phyloP scores from a whole-genome alignment of 352 stramenopile species.

The Globisporangium okanoganense region DNA sequence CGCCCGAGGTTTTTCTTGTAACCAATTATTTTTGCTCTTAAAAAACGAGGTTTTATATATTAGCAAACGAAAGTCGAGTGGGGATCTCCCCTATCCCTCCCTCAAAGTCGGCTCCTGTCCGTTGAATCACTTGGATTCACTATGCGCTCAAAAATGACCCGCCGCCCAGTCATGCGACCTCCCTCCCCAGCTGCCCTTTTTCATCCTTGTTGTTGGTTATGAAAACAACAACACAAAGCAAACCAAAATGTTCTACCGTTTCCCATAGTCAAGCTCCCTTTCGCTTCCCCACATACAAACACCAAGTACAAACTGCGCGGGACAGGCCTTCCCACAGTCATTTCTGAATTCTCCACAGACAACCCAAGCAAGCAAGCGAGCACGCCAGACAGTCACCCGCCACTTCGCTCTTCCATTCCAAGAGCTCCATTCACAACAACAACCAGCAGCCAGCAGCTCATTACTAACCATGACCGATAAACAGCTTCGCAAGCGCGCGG shows the following conservation, averaged over 20 bases:
- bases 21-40: too few relatives aligned
- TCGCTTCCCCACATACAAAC: slow-evolving; percentile 6
- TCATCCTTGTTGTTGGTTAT: background rate
- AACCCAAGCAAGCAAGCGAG: background rate
- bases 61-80: too few relatives aligned
- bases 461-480: slow-evolving; percentile 5
- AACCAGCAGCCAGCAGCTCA: background rate
- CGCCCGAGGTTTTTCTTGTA: too few relatives aligned
- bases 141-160: background rate
- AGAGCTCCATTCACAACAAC: background rate
- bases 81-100: slow-evolving; percentile 1
- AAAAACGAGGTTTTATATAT: too few relatives aligned
- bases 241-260: background rate
- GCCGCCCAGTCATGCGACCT: background rate
- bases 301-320: background rate
- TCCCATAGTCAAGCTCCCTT: background rate
- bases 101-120: background rate
- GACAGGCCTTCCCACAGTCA: background rate
- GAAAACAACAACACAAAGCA: background rate
- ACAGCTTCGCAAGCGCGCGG: slow-evolving; percentile 8
- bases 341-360: slow-evolving; percentile 13
- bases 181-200: background rate
- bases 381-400: background rate
- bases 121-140: background rate
- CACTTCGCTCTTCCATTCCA: background rate